phyloP scores from a whole-genome alignment of 1,284 basidiomycete species.

The Rhodotorula sp. region DNA sequence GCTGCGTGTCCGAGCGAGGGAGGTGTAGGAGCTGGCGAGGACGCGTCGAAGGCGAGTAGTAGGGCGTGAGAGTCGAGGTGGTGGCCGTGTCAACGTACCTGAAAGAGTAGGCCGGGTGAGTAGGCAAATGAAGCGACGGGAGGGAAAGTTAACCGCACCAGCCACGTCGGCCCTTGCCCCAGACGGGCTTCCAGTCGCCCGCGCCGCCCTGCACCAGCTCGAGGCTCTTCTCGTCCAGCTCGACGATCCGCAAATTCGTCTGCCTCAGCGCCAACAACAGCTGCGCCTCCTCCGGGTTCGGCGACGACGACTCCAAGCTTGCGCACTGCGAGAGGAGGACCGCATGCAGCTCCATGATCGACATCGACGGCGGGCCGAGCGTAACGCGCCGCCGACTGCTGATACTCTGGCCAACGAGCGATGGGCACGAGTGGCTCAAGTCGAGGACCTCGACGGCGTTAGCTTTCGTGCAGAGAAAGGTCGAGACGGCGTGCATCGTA shows the following conservation, averaged over 20 bases:
- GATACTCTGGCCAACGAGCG: slow-evolving; percentile 44
- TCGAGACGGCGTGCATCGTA: slow-evolving; percentile 63
- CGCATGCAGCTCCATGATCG: slow-evolving; percentile 40
- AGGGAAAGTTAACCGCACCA: slow-evolving; percentile 81
- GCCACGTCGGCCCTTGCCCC: slow-evolving; percentile 86
- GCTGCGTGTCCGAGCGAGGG: slow-evolving; percentile 66
- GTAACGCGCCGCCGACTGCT: slow-evolving; percentile 39
- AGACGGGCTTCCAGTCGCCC: slow-evolving; percentile 77
- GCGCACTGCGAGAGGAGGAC: slow-evolving; percentile 33
- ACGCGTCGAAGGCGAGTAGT: slow-evolving; percentile 39
- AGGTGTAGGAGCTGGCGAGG: slow-evolving; percentile 60
- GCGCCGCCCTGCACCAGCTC: slow-evolving; percentile 70
- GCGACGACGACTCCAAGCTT: slow-evolving; percentile 11
- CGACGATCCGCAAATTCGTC: slow-evolving; percentile 81
- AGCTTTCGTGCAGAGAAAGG: slow-evolving; percentile 69
- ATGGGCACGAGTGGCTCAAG: slow-evolving; percentile 68
- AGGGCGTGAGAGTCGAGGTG: slow-evolving; percentile 9
- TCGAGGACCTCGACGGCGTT: slow-evolving; percentile 81
- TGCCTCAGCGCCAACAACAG: slow-evolving; percentile 23
- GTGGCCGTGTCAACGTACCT: slow-evolving; percentile 38
- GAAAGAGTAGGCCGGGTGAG: slow-evolving; percentile 51
- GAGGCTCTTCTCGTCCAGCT: slow-evolving; percentile 74
- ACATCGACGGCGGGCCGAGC: slow-evolving; percentile 27
- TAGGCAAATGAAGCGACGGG: neutral
- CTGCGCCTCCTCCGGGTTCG: slow-evolving; percentile 27